phyloP scores from a whole-genome alignment of 208 protist species.

The Trypanosomatidae sp. region DNA sequence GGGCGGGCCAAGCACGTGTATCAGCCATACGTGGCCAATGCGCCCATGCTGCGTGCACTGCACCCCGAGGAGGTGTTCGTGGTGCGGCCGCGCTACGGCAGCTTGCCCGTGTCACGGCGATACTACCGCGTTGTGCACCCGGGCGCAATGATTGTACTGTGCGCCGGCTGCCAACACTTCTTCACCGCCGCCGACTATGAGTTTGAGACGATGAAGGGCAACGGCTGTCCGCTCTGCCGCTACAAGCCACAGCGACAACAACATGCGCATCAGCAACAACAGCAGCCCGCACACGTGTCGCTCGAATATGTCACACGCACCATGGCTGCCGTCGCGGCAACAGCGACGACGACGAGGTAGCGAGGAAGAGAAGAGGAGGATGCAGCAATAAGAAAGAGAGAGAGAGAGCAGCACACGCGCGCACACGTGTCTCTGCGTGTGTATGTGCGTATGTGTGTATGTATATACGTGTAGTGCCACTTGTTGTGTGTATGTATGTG shows the following conservation, averaged over 20 bases:
- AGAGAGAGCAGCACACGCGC: too few species aligned
- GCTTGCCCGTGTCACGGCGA: conserved; percentile 49
- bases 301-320: conserved; percentile 48
- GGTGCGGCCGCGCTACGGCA: conserved; percentile 51
- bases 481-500: too few species aligned
- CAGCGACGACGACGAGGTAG: neutral
- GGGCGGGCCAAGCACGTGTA: conserved; percentile 55
- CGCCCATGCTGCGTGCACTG: conserved; percentile 67
- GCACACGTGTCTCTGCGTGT: too few species aligned
- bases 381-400: too few species aligned
- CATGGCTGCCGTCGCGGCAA: conserved; percentile 7
- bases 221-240: conserved; percentile 83
- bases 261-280: too few species aligned
- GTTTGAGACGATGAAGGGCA: conserved; percentile 77
- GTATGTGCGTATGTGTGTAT: too few species aligned
- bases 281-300: conserved; percentile 18
- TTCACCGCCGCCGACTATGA: conserved; percentile 88
- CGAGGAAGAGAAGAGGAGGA: too few species aligned
- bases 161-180: conserved; percentile 90
- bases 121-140: conserved; percentile 86
- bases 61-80: conserved; percentile 83
- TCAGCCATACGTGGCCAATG: conserved; percentile 69
- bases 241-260: conserved; percentile 61
- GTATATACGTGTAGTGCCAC: too few species aligned
- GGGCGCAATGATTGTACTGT: conserved; percentile 69